Base-by-base conservation (phyloP, 2,329 filamentous ascomycete species). In the Parafenestella ontariensis region DNA sequence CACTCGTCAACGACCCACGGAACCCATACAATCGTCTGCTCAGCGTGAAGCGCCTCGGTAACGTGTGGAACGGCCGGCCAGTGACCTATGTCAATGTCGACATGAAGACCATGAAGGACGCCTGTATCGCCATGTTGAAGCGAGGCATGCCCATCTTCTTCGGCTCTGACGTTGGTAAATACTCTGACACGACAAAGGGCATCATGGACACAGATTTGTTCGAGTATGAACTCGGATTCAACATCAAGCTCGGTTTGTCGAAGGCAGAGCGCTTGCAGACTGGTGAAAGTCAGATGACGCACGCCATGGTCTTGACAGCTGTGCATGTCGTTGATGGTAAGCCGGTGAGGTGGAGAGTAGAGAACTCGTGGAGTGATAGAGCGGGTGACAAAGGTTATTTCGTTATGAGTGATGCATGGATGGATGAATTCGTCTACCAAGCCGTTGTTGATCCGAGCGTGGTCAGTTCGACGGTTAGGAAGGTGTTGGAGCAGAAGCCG, bases 251-350 rank as follows among this genome's bases (percentile, higher is more conserved):
- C 8, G 86, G 85, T 17, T 83, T 96, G 84, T 85, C 80, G 67
- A 96, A 96, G 77, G 89, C 89, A 0, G 84, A 91, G 66, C 81
- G 92, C 3, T 78, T 96, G 41, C 80, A 84, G 65, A 88, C 88
- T 0, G 87, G 90, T 10, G 92, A 96, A 77, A 89, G 85, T 49
- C 83, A 85, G 46, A 96, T 96, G 92, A 96, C 92, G 1, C 92
- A 96, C 68, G 92, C 92, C 4, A 96, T 96, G 92, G 91, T 96
- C 0, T 77, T 96, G 58, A 96, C 91, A 2, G 92, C 86, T 0
- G 92, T 96, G 41, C 92, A 96, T 70, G 74, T 96, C 2, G 88
- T 83, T 24, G 77, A 85, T 54, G 87, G 85, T 1, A 84, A 86
- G 74, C 82, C 86, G 2, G 84, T 92, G 1, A 80, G 92, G 40